Conservation (phyloP, 495 filamentous ascomycete species). For the Acidiella bohemica region DNA sequence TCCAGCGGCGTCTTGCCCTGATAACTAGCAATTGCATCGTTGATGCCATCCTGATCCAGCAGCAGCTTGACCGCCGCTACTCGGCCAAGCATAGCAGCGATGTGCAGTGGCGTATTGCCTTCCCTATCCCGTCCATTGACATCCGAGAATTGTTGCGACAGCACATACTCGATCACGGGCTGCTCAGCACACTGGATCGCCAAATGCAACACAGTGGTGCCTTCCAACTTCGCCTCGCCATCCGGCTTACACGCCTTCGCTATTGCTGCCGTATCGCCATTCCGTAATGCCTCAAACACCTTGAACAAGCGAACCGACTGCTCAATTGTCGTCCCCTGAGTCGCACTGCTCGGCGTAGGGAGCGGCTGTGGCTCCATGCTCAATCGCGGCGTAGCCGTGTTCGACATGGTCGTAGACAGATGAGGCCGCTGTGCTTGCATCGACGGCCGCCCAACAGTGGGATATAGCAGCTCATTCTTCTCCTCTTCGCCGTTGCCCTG, state of each 20-base stretch:
- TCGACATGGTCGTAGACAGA: constrained; percentile 30
- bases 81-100: constrained; percentile 72
- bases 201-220: constrained; percentile 74
- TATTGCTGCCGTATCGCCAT: constrained; percentile 80
- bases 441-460: constrained; percentile 8
- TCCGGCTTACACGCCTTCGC: constrained; percentile 59
- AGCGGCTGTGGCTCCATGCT: not conserved
- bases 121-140: constrained; percentile 83
- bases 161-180: constrained; percentile 88
- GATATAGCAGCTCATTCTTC: constrained; percentile 21
- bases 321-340: constrained; percentile 53
- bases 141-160: constrained; percentile 62
- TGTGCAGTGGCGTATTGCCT: constrained; percentile 84
- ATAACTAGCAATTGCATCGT: constrained; percentile 84
- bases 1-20: constrained; percentile 78
- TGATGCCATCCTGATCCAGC: constrained; percentile 64
- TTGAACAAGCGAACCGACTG: constrained; percentile 89
- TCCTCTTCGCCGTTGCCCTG: too few species aligned
- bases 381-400: constrained; percentile 4
- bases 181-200: constrained; percentile 95
- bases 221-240: constrained; percentile 40
- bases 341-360: constrained; percentile 17
- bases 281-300: constrained; percentile 81
- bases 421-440: constrained; percentile 26
- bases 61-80: constrained; percentile 64